Evolutionary conservation across 345 rosid genomes (phyloP).

Genomic region (Linum usitatissimum): DNA sequence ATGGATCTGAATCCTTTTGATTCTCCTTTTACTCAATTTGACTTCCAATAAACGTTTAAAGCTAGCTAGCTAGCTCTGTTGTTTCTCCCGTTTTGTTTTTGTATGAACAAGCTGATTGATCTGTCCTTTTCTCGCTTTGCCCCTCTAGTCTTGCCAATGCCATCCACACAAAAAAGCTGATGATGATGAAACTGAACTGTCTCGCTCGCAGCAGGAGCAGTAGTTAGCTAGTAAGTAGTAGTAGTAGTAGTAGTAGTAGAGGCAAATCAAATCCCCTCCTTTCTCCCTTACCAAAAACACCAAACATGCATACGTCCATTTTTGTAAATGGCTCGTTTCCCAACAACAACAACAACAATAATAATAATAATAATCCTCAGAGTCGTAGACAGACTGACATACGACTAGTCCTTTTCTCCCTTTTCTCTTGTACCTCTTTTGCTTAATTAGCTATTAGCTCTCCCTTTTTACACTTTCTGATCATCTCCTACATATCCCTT

Average conservation of each 20-base stretch:
- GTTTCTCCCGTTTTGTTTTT: not conserved
- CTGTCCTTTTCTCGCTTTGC: constrained; percentile 22
- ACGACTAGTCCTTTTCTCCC: constrained; percentile 46
- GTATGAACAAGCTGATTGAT: constrained; percentile 13
- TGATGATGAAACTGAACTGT: constrained; percentile 40
- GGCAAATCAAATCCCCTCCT: not conserved
- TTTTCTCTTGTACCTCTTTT: constrained; percentile 19
- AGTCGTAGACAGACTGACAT: too few relatives aligned
- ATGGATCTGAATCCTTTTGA: not conserved
- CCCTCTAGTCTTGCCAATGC: not conserved
- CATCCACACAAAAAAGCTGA: constrained; percentile 26
- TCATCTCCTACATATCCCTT: not conserved
- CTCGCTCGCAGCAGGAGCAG: constrained; percentile 9
- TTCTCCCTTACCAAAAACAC: not conserved
- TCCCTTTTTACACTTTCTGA: not conserved
- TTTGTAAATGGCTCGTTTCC: constrained; percentile 35
- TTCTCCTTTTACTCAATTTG: constrained; percentile 23
- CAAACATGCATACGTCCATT: not conserved
- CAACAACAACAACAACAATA: constrained; percentile 17
- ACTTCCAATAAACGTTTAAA: constrained; percentile 12
- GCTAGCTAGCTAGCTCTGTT: too few relatives aligned
- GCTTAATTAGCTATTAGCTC: not conserved
- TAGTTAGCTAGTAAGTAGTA: not conserved
- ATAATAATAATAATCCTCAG: constrained; percentile 26
- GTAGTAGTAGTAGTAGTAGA: not conserved